Evolutionary conservation across 2,329 filamentous ascomycete genomes (phyloP), one percentile per base, ranked within the genome.

Genomic region (Drechslera avenae): DNA sequence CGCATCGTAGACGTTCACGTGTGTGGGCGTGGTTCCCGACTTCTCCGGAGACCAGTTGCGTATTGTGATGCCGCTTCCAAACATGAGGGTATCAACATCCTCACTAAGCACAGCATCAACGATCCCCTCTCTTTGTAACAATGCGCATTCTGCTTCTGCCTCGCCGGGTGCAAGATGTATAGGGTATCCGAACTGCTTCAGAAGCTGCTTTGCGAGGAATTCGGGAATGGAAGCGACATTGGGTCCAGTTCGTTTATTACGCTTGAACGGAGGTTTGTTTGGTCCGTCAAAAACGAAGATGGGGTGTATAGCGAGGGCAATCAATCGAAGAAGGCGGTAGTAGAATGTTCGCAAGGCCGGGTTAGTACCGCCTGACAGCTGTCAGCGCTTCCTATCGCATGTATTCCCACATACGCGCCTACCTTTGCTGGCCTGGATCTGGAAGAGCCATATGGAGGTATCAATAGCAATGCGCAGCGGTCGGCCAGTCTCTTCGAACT

Each of bases 1-100:
- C 0, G 83, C 83, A 49, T 91, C 84, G 69, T 96, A 95, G 39
- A 95, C 77, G 35, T 87, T 90, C 45, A 97, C 87, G 66, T 97
- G 94, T 0, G 93, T 97, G 0, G 91, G 90, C 0, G 76, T 78
- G 54, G 88, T 89, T 62, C 80, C 83, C n/a, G 78, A 81, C 36
- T 78, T 81, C 67, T 95, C 90, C 3, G 89, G 82, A 0, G 89
- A 89, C 86, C 90, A 97, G 64, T 91, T 93, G 42, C 91, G 83
- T 34, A 97, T 76, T 0, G 89, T 93, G 31, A 85, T 76, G 0
- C 83, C 86, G 57, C 91, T 94, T 1, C 94, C 94, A 75, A 97
- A 97, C 93, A 97, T 97, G 64, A 97, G 83, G 2, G 93, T 94
- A 70, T 99, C 94, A 35, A 97, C 91, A 78, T 99, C 94, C 71